Evolutionary conservation across 2,329 filamentous ascomycete species (phyloP).

Genomic region (Ilyonectria sp.): DNA sequence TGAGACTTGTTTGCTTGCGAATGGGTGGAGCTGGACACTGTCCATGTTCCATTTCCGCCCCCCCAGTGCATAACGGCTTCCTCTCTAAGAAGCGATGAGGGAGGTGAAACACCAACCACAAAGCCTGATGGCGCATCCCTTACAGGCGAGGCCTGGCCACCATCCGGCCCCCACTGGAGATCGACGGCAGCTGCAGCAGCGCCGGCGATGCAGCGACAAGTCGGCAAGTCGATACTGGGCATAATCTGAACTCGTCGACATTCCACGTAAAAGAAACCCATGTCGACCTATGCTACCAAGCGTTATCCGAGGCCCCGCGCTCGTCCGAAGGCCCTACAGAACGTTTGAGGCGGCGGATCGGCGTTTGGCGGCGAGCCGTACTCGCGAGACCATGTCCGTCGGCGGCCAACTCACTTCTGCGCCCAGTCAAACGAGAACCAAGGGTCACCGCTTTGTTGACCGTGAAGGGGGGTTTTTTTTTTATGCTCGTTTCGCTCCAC

Average conservation of each 20-base stretch:
- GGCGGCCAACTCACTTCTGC: constrained; percentile 32
- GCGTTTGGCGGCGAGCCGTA: constrained; percentile 12
- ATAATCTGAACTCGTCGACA: not conserved
- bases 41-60: constrained; percentile 19
- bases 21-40: not conserved
- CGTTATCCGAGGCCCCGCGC: constrained; percentile 3
- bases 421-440: constrained; percentile 19
- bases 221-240: not conserved
- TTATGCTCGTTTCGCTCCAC: constrained; percentile 6
- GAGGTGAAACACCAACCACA: constrained; percentile 19
- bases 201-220: constrained; percentile 1
- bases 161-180: constrained; percentile 19
- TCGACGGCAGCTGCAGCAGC: constrained; percentile 26
- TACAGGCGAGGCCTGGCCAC: constrained; percentile 5
- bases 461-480: constrained; percentile 4
- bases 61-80: constrained; percentile 16
- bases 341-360: constrained; percentile 23
- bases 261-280: not conserved
- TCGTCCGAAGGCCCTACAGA: constrained; percentile 10
- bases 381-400: constrained; percentile 20
- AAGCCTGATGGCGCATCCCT: constrained; percentile 14
- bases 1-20: not conserved
- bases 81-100: constrained; percentile 13
- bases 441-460: constrained; percentile 11
- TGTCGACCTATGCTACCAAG: constrained; percentile 9